phyloP scores from a whole-genome alignment of 805 yeast species.

The Kuraishia piskuri region DNA sequence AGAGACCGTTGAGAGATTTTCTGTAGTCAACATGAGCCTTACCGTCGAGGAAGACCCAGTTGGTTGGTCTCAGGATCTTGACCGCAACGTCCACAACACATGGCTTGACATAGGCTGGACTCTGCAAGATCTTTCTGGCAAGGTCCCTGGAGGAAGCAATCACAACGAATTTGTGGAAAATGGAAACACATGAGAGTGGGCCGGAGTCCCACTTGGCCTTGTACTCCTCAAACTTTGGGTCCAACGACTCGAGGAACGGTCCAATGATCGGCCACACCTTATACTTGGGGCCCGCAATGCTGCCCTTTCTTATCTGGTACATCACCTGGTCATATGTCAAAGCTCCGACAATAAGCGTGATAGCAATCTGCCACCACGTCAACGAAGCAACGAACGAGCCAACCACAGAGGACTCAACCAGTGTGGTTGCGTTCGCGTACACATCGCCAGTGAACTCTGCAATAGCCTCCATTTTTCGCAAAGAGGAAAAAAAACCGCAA shows the following conservation, averaged over 20 bases:
- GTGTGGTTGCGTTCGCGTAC: neutral
- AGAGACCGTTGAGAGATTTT: slow-evolving; percentile 80
- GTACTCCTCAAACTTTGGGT: slow-evolving; percentile 94
- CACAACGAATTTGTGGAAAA: slow-evolving; percentile 95
- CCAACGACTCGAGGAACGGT: slow-evolving; percentile 87
- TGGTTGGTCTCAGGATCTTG: slow-evolving; percentile 87
- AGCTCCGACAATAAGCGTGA: slow-evolving; percentile 37
- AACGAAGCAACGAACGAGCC: slow-evolving; percentile 21
- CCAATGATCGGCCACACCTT: slow-evolving; percentile 95
- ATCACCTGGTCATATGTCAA: slow-evolving; percentile 67
- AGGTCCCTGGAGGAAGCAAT: slow-evolving; percentile 85
- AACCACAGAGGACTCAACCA: neutral
- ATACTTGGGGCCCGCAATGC: slow-evolving; percentile 81
- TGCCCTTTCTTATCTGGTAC: slow-evolving; percentile 75
- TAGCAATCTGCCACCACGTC: slow-evolving; percentile 46
- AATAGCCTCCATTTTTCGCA: slow-evolving; percentile 1
- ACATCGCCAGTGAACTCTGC: neutral
- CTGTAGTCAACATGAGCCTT: slow-evolving; percentile 93
- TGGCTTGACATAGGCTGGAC: slow-evolving; percentile 87
- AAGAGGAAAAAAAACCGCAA: neutral
- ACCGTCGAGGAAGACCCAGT: slow-evolving; percentile 98
- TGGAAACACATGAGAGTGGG: slow-evolving; percentile 91
- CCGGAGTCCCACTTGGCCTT: slow-evolving; percentile 92
- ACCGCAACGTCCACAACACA: slow-evolving; percentile 97
- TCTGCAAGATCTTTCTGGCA: slow-evolving; percentile 76